Evolutionary conservation across 192 early-diverging fungal species (phyloP).

Genomic region (Coemansia asiatica): DNA sequence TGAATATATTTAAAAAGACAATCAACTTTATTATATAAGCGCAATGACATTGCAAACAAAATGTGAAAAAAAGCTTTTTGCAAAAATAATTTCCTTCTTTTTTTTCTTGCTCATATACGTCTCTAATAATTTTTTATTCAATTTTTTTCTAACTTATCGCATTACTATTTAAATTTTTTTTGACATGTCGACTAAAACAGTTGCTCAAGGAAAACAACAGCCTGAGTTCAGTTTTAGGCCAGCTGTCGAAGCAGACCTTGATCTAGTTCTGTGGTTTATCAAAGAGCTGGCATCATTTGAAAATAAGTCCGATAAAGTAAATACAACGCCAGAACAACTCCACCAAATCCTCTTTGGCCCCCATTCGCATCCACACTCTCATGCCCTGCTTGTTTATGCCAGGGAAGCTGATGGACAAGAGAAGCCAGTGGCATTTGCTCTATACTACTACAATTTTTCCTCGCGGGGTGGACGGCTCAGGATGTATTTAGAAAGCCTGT

Average conservation of each 20-base stretch:
- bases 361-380: slow-evolving; percentile 61
- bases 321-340: slow-evolving; percentile 68
- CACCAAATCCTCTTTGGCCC: slow-evolving; percentile 65
- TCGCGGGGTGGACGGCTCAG: slow-evolving; percentile 72
- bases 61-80: too few relatives aligned
- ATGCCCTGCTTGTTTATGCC: slow-evolving; percentile 67
- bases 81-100: too few relatives aligned
- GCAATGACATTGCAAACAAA: too few relatives aligned
- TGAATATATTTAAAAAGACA: too few relatives aligned
- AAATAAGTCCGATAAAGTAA: slow-evolving; percentile 66
- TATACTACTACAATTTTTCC: slow-evolving; percentile 86
- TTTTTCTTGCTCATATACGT: too few relatives aligned
- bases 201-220: not conserved
- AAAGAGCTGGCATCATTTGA: slow-evolving; percentile 75
- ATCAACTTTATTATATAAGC: too few relatives aligned
- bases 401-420: slow-evolving; percentile 19
- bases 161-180: not conserved
- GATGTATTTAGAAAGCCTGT: slow-evolving; percentile 84
- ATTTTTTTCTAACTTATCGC: not conserved
- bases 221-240: slow-evolving; percentile 18
- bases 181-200: not conserved
- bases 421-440: slow-evolving; percentile 67
- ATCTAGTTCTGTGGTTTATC: slow-evolving; percentile 70
- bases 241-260: slow-evolving; percentile 61
- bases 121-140: not conserved